These are phyloP conservation scores for Exsudoporus frostii DNA, from an alignment of 768 basidiomycete species.

Conservation along the genomic window DNA sequence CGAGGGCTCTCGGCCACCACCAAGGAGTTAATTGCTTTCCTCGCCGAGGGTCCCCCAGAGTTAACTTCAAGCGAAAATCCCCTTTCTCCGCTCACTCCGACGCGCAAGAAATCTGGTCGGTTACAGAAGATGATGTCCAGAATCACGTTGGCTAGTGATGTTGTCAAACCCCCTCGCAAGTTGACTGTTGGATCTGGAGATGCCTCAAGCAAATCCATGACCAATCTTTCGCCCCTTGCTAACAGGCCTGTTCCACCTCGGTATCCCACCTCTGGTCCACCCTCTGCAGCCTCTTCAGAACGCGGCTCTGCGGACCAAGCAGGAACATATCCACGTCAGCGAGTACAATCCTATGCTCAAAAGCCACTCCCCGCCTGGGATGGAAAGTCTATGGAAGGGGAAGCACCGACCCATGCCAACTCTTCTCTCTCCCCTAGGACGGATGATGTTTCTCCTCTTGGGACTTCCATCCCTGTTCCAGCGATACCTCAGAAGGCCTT, in stretches of 20 bases:
- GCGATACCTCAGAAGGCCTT: constrained; percentile 1
- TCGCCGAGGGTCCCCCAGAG: constrained; percentile 55
- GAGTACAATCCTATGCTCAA: constrained; percentile 27
- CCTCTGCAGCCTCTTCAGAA: constrained; percentile 43
- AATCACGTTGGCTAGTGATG: constrained; percentile 49
- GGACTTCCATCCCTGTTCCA: background rate
- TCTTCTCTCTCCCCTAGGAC: constrained; percentile 7
- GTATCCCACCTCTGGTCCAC: constrained; percentile 43
- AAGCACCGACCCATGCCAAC: background rate
- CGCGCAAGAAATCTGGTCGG: constrained; percentile 51
- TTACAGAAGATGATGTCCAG: constrained; percentile 83
- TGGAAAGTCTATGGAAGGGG: constrained; percentile 13
- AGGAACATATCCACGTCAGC: constrained; percentile 19
- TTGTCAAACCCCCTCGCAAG: constrained; percentile 31
- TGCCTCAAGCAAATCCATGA: constrained; percentile 32
- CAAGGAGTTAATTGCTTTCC: constrained; percentile 54
- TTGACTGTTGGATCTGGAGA: constrained; percentile 25
- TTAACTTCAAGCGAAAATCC: constrained; percentile 37
- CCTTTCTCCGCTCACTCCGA: constrained; percentile 36
- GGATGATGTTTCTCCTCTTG: background rate
- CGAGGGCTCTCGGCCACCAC: constrained; percentile 43
- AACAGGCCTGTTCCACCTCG: constrained; percentile 63
- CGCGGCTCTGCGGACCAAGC: constrained; percentile 18
- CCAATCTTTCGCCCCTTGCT: constrained; percentile 47
- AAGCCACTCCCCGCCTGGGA: constrained; percentile 20